A percentile compares a stretch with the other conserved stretches of the same genome.
These are phyloP conservation scores for Phytophthora crassamura DNA, from an alignment of 352 stramenopile species.

Conservation along the genomic window DNA sequence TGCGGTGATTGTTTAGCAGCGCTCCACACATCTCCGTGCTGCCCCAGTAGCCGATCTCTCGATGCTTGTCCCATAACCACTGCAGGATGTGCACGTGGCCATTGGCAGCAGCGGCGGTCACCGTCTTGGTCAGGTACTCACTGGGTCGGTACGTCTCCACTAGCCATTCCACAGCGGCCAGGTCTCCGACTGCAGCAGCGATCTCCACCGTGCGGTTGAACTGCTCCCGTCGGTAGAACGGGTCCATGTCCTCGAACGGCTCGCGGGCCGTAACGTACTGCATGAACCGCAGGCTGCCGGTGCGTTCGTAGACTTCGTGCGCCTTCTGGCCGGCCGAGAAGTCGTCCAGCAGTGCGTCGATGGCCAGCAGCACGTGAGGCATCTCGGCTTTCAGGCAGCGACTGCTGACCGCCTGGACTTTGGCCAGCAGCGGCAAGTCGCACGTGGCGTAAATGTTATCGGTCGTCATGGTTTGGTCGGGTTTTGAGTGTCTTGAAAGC, in stretches of 20 bases:
- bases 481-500: neutral
- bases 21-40: conserved; percentile 42
- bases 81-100: conserved; percentile 36
- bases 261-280: conserved; percentile 39
- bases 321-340: conserved; percentile 26
- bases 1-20: conserved; percentile 24
- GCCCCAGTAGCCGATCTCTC: conserved; percentile 36
- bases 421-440: conserved; percentile 29
- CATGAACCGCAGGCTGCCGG: conserved; percentile 32
- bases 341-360: conserved; percentile 34
- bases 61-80: conserved; percentile 32
- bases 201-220: conserved; percentile 33
- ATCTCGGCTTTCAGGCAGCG: conserved; percentile 26
- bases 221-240: conserved; percentile 29
- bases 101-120: conserved; percentile 29
- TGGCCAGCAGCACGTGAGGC: conserved; percentile 25
- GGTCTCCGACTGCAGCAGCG: conserved; percentile 26
- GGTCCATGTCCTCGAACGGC: conserved; percentile 25
- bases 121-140: conserved; percentile 29
- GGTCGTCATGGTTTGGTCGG: no score
- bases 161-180: conserved; percentile 31
- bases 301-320: conserved; percentile 29
- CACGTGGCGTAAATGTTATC: conserved; percentile 12
- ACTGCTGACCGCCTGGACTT: conserved; percentile 20
- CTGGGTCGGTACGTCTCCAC: conserved; percentile 28